A percentile compares a stretch with the other conserved stretches of the same genome.
phyloP scores from a whole-genome alignment of 2,329 filamentous ascomycete species.

The Macrophomina tecta region DNA sequence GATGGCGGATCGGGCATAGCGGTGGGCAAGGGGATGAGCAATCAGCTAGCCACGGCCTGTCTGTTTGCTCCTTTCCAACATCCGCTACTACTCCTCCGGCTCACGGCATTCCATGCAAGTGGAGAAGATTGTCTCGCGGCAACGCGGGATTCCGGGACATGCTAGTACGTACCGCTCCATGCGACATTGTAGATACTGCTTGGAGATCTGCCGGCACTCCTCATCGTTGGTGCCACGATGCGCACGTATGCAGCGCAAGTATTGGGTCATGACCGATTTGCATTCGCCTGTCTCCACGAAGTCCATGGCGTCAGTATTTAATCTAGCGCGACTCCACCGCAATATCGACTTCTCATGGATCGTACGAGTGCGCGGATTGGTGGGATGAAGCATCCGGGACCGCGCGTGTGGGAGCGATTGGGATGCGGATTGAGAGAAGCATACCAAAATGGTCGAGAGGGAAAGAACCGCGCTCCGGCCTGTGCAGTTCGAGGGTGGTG shows the following conservation, averaged over 20 bases:
- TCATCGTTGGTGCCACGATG: conserved; percentile 84
- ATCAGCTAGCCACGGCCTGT: not conserved
- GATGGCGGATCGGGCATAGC: not conserved
- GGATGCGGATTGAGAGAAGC: conserved; percentile 19
- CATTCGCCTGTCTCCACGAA: conserved; percentile 73
- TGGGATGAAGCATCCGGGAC: not conserved
- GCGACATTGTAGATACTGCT: conserved; percentile 85
- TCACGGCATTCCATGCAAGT: not conserved
- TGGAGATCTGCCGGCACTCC: conserved; percentile 83
- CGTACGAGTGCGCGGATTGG: not conserved
- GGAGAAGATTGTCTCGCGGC: not conserved
- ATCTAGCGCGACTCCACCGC: not conserved
- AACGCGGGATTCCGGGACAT: not conserved
- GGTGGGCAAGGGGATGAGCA: not conserved
- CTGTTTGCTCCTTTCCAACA: not conserved
- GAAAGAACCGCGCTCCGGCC: conserved; percentile 90
- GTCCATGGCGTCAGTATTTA: not conserved
- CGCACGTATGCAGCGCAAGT: conserved; percentile 85
- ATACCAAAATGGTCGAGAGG: conserved; percentile 91
- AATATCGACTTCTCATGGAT: not conserved
- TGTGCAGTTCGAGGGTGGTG: conserved; percentile 46
- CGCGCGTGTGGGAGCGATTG: not conserved
- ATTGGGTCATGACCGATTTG: conserved; percentile 83
- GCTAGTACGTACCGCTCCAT: conserved; percentile 81
- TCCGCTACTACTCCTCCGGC: not conserved